These are phyloP conservation scores for Yamadazyma kanchanaburiensis DNA, from an alignment of 1,139 yeast species.

Conservation along the genomic window DNA sequence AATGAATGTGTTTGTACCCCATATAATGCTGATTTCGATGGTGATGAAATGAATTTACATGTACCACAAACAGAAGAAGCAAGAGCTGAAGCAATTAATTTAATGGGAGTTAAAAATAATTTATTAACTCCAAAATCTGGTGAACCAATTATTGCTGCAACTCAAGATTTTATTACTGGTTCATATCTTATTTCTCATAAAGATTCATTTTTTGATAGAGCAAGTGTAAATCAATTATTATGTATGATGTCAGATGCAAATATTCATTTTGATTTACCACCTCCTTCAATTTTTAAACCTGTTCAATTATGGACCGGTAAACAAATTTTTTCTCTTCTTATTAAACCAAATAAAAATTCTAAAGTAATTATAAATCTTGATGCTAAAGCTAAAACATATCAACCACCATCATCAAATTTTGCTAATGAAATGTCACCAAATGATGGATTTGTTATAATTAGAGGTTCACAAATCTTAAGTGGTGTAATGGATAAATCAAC, in stretches of 20 bases:
- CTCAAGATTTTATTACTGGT: slow-evolving; percentile 98
- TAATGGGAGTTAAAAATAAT: slow-evolving; percentile 97
- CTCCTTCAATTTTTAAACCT: slow-evolving; percentile 92
- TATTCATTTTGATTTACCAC: slow-evolving; percentile 86
- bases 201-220: slow-evolving; percentile 89
- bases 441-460: slow-evolving; percentile 87
- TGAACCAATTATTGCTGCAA: slow-evolving; percentile 98
- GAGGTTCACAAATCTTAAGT: slow-evolving; percentile 84
- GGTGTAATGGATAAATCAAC: slow-evolving; percentile 98
- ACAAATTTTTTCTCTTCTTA: slow-evolving; percentile 85
- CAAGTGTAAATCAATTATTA: slow-evolving; percentile 74
- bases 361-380: slow-evolving; percentile 87
- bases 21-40: slow-evolving; percentile 98
- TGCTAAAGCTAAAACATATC: slow-evolving; percentile 88
- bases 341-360: slow-evolving; percentile 73
- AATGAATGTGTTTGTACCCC: slow-evolving; percentile 99
- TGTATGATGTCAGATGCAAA: slow-evolving; percentile 97
- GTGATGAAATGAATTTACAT: slow-evolving; percentile 99
- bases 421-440: slow-evolving; percentile 97
- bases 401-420: slow-evolving; percentile 60
- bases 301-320: slow-evolving; percentile 94
- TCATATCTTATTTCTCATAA: slow-evolving; percentile 89
- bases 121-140: slow-evolving; percentile 95
- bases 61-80: slow-evolving; percentile 99
- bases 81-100: slow-evolving; percentile 92